Evolutionary conservation across 2,329 filamentous ascomycete genomes (phyloP), one percentile per base, ranked within the genome.

Genomic region (Mycosphaerelloides madeirae): DNA sequence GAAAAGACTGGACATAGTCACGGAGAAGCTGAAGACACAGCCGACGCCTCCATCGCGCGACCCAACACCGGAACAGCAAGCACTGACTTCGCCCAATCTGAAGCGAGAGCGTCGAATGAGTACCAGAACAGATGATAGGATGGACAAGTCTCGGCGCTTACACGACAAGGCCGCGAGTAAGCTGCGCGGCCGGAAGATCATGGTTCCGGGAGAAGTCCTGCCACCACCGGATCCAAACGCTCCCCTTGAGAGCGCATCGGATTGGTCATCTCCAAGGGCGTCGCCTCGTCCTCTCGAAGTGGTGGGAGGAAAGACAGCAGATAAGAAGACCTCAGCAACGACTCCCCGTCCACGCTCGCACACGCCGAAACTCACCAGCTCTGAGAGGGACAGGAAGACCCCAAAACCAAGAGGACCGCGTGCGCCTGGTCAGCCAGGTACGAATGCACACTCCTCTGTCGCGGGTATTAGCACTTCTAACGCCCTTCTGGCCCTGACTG

Each of bases 381-480:
- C 44, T 15, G 56, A 55, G 11, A 62, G 44, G 38, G 55, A 65
- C 19, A 62, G 62, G 8, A 56, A 71, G 54, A 67, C 68, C 39
- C 68, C 68, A 31, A 78, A 76, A 55, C 55, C 61, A 12, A 56
- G 65, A 9, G 64, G 66, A 13, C 52, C 64, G 6, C 65, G 72
- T 12, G 55, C 64, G 12, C 65, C 71, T 13, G 72, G 72, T 15
- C 65, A 68, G 44, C 65, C 69, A 35, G 75, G 75, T 29, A 76
- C 75, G 13, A 77, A 77, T 54, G 73, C 74, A 6, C 75, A 76
- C 55, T 76, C 73, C 40, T 66, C 69, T 18, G 69, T 77, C 36
- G 73, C 75, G 12, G 75, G 74, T 12, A 79, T 80, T 35, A 81
- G 79, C 16, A 81, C 78, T 9, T 80, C 77, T 55, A 80, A 79